Conservation (phyloP, 108 stramenopile species). For the Ochromonas danica region DNA sequence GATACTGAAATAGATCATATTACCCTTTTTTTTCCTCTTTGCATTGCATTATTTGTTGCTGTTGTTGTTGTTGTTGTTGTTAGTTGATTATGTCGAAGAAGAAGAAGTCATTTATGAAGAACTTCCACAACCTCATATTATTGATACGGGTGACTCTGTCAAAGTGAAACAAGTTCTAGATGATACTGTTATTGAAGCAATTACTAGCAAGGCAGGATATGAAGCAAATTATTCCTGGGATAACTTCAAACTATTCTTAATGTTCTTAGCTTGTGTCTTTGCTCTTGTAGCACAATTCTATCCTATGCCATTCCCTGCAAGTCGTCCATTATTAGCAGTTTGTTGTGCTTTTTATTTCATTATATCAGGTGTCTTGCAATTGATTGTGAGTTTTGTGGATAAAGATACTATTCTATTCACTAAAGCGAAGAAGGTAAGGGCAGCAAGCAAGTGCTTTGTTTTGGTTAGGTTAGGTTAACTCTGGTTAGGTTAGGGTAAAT, state of each 20-base stretch:
- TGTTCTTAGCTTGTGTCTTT: slow-evolving; percentile 82
- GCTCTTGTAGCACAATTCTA: slow-evolving; percentile 87
- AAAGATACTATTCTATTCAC: slow-evolving; percentile 81
- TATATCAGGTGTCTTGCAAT: slow-evolving; percentile 78
- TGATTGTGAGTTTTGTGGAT: slow-evolving; percentile 86
- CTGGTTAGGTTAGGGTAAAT: not conserved
- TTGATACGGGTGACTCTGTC: slow-evolving; percentile 89
- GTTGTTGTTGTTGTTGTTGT: not conserved
- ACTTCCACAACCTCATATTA: slow-evolving; percentile 55
- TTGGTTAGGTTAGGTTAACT: not conserved
- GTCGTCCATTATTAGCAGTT: slow-evolving; percentile 73
- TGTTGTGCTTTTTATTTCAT: slow-evolving; percentile 86
- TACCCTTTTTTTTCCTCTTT: too few species aligned
- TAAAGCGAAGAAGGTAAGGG: slow-evolving; percentile 52
- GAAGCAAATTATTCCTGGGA: slow-evolving; percentile 77
- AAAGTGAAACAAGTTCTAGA: slow-evolving; percentile 95
- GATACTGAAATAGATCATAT: too few species aligned
- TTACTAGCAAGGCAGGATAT: slow-evolving; percentile 49
- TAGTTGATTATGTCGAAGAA: not conserved
- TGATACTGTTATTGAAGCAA: slow-evolving; percentile 71
- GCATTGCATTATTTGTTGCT: not conserved
- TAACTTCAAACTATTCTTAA: slow-evolving; percentile 82
- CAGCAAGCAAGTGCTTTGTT: not conserved
- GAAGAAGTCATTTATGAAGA: slow-evolving; percentile 38
- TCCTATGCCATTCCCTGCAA: slow-evolving; percentile 84